These are phyloP conservation scores for Pseudogymnoascus sp. DNA, from an alignment of 2,329 filamentous ascomycete genomes.

Conservation along the genomic window DNA sequence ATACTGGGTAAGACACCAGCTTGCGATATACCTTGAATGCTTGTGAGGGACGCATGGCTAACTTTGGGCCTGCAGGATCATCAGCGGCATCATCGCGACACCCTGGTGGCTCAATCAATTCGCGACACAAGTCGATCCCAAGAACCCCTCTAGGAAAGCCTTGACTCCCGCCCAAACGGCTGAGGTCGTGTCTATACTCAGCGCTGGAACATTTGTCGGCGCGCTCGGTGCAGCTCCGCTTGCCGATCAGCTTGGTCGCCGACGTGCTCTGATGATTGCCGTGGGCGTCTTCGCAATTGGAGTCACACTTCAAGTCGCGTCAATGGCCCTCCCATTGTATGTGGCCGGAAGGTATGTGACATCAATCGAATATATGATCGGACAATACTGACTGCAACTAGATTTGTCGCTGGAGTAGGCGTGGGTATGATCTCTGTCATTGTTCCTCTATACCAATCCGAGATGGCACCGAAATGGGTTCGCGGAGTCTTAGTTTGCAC, in stretches of 20 bases:
- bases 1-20: constrained; percentile 53
- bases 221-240: constrained; percentile 63
- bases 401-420: constrained; percentile 39
- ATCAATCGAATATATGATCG: background rate
- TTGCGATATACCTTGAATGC: background rate
- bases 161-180: constrained; percentile 54
- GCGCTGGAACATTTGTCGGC: constrained; percentile 71
- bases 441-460: constrained; percentile 29
- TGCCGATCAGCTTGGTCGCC: constrained; percentile 51
- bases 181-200: constrained; percentile 74
- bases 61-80: constrained; percentile 41
- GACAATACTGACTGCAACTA: constrained; percentile 34
- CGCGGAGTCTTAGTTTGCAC: constrained; percentile 41
- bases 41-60: background rate
- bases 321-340: constrained; percentile 52
- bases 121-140: constrained; percentile 35
- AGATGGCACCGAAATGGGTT: constrained; percentile 25
- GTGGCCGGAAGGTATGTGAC: constrained; percentile 49
- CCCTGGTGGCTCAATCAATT: constrained; percentile 57
- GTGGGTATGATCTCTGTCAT: constrained; percentile 34
- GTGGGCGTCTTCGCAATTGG: constrained; percentile 63
- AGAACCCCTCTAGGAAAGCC: constrained; percentile 26
- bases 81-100: constrained; percentile 69
- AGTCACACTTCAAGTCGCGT: constrained; percentile 64
- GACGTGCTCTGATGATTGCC: constrained; percentile 60